These are phyloP conservation scores for Erysimum cheiranthoides DNA, from an alignment of 345 rosid species.

Conservation along the genomic window DNA sequence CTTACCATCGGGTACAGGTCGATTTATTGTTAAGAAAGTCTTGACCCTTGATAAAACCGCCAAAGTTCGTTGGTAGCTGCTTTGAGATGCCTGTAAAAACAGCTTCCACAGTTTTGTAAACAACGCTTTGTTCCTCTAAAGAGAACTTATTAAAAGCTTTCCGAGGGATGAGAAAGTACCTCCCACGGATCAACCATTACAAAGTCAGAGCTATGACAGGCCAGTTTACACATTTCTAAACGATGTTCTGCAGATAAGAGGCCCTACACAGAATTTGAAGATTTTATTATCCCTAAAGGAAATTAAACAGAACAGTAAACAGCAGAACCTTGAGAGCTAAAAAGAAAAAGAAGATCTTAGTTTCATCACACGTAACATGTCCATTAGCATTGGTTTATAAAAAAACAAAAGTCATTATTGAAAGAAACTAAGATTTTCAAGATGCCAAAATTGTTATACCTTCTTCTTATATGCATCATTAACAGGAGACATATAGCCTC, in stretches of 20 bases:
- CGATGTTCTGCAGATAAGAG: constrained; percentile 81
- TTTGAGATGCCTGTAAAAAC: constrained; percentile 71
- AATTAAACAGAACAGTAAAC: constrained; percentile 7
- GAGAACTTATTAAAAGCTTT: background rate
- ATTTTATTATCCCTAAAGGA: constrained; percentile 1
- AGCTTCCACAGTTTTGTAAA: constrained; percentile 23
- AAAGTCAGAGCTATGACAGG: constrained; percentile 79
- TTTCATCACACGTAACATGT: constrained; percentile 16
- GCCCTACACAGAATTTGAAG: constrained; percentile 55
- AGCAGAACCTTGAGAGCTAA: background rate
- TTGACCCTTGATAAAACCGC: constrained; percentile 68
- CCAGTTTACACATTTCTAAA: constrained; percentile 65
- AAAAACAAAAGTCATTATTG: background rate
- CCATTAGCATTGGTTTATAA: background rate
- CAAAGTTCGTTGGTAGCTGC: constrained; percentile 67
- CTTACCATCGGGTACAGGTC: constrained; percentile 55
- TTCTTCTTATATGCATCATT: constrained; percentile 80
- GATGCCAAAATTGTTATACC: constrained; percentile 47
- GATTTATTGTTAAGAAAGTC: constrained; percentile 47
- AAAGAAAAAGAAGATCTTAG: constrained; percentile 6
- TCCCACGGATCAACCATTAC: constrained; percentile 98
- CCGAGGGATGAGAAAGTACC: constrained; percentile 48
- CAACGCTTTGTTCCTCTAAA: background rate
- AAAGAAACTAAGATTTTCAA: constrained; percentile 4
- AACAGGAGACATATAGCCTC: constrained; percentile 95